These are phyloP conservation scores for Bondarzewia mesenterica DNA, from an alignment of 1,284 basidiomycete species.

Conservation along the genomic window DNA sequence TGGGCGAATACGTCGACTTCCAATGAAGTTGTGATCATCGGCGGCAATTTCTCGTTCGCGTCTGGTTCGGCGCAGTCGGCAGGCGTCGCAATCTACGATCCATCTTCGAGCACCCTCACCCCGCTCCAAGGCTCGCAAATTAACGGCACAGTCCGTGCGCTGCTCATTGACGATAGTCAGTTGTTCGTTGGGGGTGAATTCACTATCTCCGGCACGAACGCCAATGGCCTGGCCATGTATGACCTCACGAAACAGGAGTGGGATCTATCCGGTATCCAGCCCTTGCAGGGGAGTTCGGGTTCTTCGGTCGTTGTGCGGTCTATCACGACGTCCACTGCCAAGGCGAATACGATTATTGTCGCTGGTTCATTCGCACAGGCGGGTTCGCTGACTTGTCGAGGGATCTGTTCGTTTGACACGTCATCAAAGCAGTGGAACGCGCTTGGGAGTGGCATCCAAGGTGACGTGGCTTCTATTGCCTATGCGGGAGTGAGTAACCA, in stretches of 20 bases:
- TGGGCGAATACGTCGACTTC: constrained; percentile 77
- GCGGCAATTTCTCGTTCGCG: constrained; percentile 82
- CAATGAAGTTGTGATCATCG: constrained; percentile 68
- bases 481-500: constrained; percentile 67
- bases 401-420: constrained; percentile 75
- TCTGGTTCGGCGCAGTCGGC: constrained; percentile 31
- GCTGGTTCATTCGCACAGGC: constrained; percentile 82
- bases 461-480: constrained; percentile 73
- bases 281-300: constrained; percentile 47
- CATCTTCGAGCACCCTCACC: constrained; percentile 37
- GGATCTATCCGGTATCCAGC: constrained; percentile 47
- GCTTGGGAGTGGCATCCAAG: constrained; percentile 77
- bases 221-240: constrained; percentile 70
- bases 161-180: constrained; percentile 56
- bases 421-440: constrained; percentile 67
- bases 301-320: constrained; percentile 65
- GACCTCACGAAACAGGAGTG: constrained; percentile 58
- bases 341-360: constrained; percentile 65
- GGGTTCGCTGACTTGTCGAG: constrained; percentile 69
- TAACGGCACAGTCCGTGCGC: constrained; percentile 64
- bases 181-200: constrained; percentile 83
- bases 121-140: constrained; percentile 54
- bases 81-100: constrained; percentile 73
- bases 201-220: constrained; percentile 43
- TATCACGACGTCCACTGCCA: constrained; percentile 57